phyloP scores from a whole-genome alignment of 108 stramenopile genomes.

The Cyclotella baltica region DNA sequence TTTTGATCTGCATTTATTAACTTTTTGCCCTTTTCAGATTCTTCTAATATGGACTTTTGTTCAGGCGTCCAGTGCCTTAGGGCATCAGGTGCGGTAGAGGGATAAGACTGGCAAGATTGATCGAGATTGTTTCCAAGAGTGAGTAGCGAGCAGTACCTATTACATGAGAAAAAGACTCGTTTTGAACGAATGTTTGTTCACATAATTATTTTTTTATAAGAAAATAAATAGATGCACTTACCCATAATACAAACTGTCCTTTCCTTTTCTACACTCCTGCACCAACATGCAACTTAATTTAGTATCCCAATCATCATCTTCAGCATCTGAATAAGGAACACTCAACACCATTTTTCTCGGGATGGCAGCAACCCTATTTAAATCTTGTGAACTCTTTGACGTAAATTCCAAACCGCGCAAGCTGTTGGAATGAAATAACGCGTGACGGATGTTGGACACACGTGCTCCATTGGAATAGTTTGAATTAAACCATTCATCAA shows the following conservation, averaged over 20 bases:
- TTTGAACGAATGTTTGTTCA: no score
- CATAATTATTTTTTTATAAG: no score
- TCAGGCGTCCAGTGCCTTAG: slow-evolving; percentile 77
- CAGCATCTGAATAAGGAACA: slow-evolving; percentile 58
- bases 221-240: no score
- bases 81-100: slow-evolving; percentile 73
- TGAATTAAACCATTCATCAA: slow-evolving; percentile 70
- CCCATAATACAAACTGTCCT: slow-evolving; percentile 57
- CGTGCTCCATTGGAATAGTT: slow-evolving; percentile 27
- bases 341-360: slow-evolving; percentile 50
- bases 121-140: slow-evolving; percentile 36
- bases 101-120: slow-evolving; percentile 35
- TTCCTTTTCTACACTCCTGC: slow-evolving; percentile 66
- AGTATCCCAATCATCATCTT: slow-evolving; percentile 64
- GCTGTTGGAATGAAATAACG: slow-evolving; percentile 46
- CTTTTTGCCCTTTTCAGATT: slow-evolving; percentile 51
- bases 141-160: slow-evolving; percentile 50
- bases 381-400: slow-evolving; percentile 24
- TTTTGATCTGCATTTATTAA: slow-evolving; percentile 52
- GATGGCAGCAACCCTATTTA: slow-evolving; percentile 51
- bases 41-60: slow-evolving; percentile 51
- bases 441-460: slow-evolving; percentile 49
- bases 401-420: slow-evolving; percentile 62
- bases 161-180: no score
- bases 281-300: slow-evolving; percentile 63